Percentiles rank a stretch among this genome's conserved stretches.
These are phyloP conservation scores for Fermentozyma sake DNA, from an alignment of 1,139 yeast species.

Conservation along the genomic window DNA sequence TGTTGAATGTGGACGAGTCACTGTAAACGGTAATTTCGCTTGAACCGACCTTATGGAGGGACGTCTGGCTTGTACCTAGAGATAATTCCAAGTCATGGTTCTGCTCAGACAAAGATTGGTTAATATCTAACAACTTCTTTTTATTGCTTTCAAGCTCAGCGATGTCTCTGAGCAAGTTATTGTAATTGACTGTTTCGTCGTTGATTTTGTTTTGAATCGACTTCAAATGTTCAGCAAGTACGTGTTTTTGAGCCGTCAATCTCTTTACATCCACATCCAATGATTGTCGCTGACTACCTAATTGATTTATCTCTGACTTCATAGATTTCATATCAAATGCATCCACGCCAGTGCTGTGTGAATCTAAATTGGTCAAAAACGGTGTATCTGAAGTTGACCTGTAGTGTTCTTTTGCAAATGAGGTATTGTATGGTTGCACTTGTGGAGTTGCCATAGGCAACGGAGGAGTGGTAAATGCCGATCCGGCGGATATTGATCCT, in stretches of 20 bases:
- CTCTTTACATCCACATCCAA: constrained; percentile 27
- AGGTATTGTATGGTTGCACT: constrained; percentile 5
- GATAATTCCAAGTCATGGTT: constrained; percentile 17
- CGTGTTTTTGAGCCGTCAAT: constrained; percentile 25
- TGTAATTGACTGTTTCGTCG: constrained; percentile 17
- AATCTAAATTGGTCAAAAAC: constrained; percentile 14
- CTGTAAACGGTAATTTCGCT: constrained; percentile 6
- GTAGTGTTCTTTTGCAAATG: constrained; percentile 20
- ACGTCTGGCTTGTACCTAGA: constrained; percentile 1
- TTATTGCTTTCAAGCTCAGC: constrained; percentile 24
- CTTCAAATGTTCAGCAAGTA: constrained; percentile 24
- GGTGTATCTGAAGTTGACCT: constrained; percentile 40
- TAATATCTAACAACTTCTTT: constrained; percentile 19
- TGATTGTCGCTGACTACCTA: constrained; percentile 25
- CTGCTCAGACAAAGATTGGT: constrained; percentile 22
- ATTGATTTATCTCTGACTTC: constrained; percentile 38
- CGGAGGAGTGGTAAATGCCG: constrained; percentile 45
- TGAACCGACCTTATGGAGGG: constrained; percentile 4
- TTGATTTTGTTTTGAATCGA: constrained; percentile 7
- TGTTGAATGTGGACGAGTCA: constrained; percentile 7
- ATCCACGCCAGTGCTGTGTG: constrained; percentile 5
- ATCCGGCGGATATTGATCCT: constrained; percentile 31
- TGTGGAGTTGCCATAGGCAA: constrained; percentile 26
- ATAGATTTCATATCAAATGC: constrained; percentile 32
- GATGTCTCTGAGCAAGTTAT: constrained; percentile 25